phyloP scores from a whole-genome alignment of 441 rosid species.

The Melastoma candidum region DNA sequence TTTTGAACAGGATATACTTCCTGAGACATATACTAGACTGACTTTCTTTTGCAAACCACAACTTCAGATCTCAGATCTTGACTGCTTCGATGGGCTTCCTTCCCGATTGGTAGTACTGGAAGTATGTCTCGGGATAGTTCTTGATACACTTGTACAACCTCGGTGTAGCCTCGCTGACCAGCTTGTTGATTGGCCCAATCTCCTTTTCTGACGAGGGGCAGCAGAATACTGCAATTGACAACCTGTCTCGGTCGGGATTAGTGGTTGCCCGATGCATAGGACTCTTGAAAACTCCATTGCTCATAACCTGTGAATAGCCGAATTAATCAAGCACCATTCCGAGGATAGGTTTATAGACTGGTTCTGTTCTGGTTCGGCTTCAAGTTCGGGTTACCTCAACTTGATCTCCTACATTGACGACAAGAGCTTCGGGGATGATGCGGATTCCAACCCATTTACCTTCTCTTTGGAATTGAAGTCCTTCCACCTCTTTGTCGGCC shows the following conservation, averaged over 20 bases:
- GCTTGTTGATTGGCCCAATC: background rate
- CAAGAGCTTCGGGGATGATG: constrained; percentile 25
- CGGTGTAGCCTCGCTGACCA: constrained; percentile 1
- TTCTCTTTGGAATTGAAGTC: too few species aligned
- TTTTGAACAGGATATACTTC: too few species aligned
- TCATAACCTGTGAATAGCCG: constrained; percentile 35
- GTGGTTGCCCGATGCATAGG: constrained; percentile 2
- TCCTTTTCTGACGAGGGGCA: background rate
- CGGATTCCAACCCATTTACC: too few species aligned
- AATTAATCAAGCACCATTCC: background rate
- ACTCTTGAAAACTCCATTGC: constrained; percentile 9
- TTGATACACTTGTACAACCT: background rate
- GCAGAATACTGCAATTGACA: constrained; percentile 1
- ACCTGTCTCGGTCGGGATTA: background rate
- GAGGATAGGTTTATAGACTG: background rate
- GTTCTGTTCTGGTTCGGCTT: background rate
- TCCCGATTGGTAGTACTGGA: constrained; percentile 5
- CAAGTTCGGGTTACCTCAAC: constrained; percentile 28
- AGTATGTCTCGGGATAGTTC: background rate
- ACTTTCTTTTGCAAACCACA: too few species aligned
- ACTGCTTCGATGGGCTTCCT: constrained; percentile 4
- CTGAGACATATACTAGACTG: too few species aligned
- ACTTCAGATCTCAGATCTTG: constrained; percentile 2
- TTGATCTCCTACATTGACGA: constrained; percentile 63
- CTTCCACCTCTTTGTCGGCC: too few species aligned